Evolutionary conservation across 1,284 basidiomycete genomes (phyloP), one percentile per base, ranked within the genome.

Genomic region (Xerocomus minutiporus): DNA sequence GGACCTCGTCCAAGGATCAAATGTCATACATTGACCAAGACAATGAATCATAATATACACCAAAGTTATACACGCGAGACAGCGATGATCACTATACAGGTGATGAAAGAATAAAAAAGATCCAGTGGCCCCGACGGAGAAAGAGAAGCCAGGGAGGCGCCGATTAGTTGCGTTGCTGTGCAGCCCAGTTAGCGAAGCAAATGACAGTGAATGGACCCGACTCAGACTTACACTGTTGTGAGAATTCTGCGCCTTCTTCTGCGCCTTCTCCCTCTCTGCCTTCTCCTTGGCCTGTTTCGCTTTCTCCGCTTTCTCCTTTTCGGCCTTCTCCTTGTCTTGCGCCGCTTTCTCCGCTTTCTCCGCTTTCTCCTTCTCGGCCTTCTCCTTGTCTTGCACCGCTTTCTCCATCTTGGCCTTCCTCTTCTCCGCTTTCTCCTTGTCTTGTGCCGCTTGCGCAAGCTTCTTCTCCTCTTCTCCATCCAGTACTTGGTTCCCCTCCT

Each of bases 41-140:
- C 8, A 11, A 31, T 17, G 9, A 26, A 44, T 40, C 46, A 29
- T 40, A 45, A 17, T 29, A 9, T 52, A 60, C 54, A 51, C n/a
- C 34, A 41, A 42, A 26, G 44, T 20, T 60, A 62, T 25, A 52
- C 29, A n/a, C 8, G 46, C 23, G n/a, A 8, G 5, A 48, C 17
- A 0, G 15, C 15, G 8, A 51, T 3, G 2, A 58, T 2, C 4
- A 52, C 17, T 4, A 61, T 28, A 44, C 50, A 56, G 11, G 42
- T 15, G 25, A 61, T 9, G 8, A 66, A 15, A 11, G 46, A 34
- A 53, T 54, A 59, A 15, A 52, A 31, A 26, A 39, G n/a, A 3
- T 63, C 64, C 2, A 29, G 11, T 20, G 52, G 23, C 31, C 41
- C 13, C 8, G 39, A 23, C 0, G 28, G 46, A 38, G 45, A 9